These are phyloP conservation scores for Teratosphaeriaceae sp. DNA, from an alignment of 2,329 filamentous ascomycete genomes.

Conservation along the genomic window DNA sequence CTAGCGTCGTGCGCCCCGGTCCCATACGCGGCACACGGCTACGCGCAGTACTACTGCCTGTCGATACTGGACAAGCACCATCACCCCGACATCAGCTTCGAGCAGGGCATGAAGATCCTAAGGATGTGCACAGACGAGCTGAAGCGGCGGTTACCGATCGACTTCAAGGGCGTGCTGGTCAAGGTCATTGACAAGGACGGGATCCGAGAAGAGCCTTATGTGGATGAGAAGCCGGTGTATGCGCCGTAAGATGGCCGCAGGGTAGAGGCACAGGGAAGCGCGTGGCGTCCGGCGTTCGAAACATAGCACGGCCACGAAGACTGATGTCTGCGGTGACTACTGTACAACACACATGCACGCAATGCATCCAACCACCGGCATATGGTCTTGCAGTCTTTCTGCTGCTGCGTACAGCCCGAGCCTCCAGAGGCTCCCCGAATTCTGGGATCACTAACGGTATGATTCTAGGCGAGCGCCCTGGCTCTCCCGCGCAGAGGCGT, in stretches of 20 bases:
- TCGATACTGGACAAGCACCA: constrained; percentile 98
- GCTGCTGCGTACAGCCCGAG: background rate
- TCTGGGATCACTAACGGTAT: too few species aligned
- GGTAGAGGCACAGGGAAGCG: constrained; percentile 9
- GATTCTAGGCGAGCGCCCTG: too few species aligned
- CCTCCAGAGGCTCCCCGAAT: background rate
- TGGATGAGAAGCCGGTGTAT: constrained; percentile 48
- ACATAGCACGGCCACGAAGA: constrained; percentile 6
- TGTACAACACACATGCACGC: background rate
- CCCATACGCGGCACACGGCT: constrained; percentile 95
- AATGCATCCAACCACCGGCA: background rate
- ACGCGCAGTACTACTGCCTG: constrained; percentile 99
- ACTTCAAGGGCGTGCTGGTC: constrained; percentile 89
- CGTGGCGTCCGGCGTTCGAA: constrained; percentile 16
- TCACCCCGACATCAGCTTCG: constrained; percentile 84
- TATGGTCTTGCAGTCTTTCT: background rate
- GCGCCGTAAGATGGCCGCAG: constrained; percentile 17
- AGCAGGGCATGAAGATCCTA: constrained; percentile 85
- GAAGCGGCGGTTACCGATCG: constrained; percentile 92
- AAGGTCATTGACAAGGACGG: constrained; percentile 96
- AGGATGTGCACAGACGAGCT: constrained; percentile 95
- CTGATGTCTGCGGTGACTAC: background rate
- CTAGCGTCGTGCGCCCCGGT: constrained; percentile 80
- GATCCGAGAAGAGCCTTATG: constrained; percentile 75
- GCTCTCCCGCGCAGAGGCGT: too few species aligned